Evolutionary conservation across 192 early-diverging fungal species (phyloP).

Genomic region (Pecoramyces ruminantium): DNA sequence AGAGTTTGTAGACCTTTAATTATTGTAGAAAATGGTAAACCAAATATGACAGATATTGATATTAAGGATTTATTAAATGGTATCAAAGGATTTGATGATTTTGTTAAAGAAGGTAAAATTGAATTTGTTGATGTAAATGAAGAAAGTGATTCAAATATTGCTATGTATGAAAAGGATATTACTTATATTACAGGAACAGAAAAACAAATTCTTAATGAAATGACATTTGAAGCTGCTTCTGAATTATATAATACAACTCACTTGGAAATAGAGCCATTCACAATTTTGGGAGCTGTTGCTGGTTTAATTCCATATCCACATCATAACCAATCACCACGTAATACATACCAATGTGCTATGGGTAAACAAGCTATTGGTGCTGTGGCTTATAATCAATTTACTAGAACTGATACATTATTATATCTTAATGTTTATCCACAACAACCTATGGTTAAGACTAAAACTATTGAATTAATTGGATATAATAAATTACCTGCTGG

Average conservation of each 20-base stretch:
- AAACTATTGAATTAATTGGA: constrained; percentile 93
- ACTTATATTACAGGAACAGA: constrained; percentile 16
- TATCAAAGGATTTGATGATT: constrained; percentile 68
- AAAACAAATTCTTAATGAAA: constrained; percentile 7
- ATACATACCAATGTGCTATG: constrained; percentile 98
- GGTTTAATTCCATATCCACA: constrained; percentile 96
- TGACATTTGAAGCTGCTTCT: constrained; percentile 5
- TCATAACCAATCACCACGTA: constrained; percentile 96
- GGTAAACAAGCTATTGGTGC: constrained; percentile 97
- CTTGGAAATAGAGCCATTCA: constrained; percentile 91
- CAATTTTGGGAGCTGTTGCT: constrained; percentile 89
- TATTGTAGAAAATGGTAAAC: constrained; percentile 68
- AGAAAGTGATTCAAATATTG: constrained; percentile 90
- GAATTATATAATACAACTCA: constrained; percentile 66
- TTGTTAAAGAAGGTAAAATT: constrained; percentile 72
- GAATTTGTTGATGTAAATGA: constrained; percentile 97
- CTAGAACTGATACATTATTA: constrained; percentile 83
- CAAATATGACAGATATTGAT: constrained; percentile 21
- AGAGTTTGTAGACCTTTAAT: constrained; percentile 93
- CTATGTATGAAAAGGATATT: constrained; percentile 74
- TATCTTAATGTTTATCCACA: constrained; percentile 94
- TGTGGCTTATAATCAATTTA: constrained; percentile 87
- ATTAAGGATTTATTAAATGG: constrained; percentile 25
- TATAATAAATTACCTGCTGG: constrained; percentile 71
- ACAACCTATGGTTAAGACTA: constrained; percentile 94